These are phyloP conservation scores for Gnaphalium uliginosum DNA, from an alignment of 129 eudicot species.

Conservation along the genomic window DNA sequence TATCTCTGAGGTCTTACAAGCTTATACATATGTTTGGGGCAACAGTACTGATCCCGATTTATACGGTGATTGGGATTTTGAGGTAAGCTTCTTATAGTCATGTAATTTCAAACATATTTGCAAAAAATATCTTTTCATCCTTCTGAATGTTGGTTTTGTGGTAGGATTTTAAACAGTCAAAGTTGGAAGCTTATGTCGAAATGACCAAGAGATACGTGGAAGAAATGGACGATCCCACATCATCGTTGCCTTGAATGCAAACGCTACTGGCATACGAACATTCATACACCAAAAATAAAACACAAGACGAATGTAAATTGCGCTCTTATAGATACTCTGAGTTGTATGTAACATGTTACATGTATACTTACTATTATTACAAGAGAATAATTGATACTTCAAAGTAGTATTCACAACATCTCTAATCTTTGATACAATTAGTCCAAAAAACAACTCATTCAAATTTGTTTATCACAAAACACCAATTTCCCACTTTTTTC, in stretches of 20 bases:
- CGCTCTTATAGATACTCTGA: background rate
- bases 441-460: background rate
- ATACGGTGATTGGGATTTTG: slow-evolving; percentile 90
- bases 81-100: slow-evolving; percentile 41
- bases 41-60: slow-evolving; percentile 71
- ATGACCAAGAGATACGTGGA: slow-evolving; percentile 69
- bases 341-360: background rate
- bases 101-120: background rate
- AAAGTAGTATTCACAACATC: background rate
- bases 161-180: slow-evolving; percentile 64
- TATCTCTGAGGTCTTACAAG: slow-evolving; percentile 58
- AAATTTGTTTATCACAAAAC: slow-evolving; percentile 54
- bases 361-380: background rate
- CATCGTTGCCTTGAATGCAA: slow-evolving; percentile 22
- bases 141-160: slow-evolving; percentile 20
- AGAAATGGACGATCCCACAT: slow-evolving; percentile 41
- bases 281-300: slow-evolving; percentile 11
- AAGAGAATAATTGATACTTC: background rate
- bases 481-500: slow-evolving; percentile 69
- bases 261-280: background rate
- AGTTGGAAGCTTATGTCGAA: slow-evolving; percentile 64
- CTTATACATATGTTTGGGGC: slow-evolving; percentile 72
- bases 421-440: background rate
- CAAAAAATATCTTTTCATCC: background rate
- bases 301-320: slow-evolving; percentile 4